These are phyloP conservation scores for Fusarium annulatum DNA, from an alignment of 2,329 filamentous ascomycete species.

Conservation along the genomic window DNA sequence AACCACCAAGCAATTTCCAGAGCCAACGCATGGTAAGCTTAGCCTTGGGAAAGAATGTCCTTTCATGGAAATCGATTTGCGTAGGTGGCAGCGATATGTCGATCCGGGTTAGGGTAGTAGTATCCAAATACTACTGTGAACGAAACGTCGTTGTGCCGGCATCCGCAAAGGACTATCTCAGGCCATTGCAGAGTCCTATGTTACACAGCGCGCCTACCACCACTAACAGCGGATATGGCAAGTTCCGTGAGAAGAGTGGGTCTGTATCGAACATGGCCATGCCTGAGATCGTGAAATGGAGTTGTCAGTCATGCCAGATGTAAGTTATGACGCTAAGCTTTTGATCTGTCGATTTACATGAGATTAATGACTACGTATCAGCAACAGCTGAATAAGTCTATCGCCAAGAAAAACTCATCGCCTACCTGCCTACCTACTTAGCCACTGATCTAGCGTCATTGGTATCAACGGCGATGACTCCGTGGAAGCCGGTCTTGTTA, in stretches of 20 bases:
- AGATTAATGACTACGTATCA: conserved; percentile 4
- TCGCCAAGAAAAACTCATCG: conserved; percentile 6
- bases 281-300: conserved; percentile 9
- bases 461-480: conserved; percentile 20
- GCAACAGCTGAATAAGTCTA: background rate
- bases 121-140: background rate
- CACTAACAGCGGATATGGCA: background rate
- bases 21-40: background rate
- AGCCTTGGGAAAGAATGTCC: conserved; percentile 6
- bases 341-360: background rate
- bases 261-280: background rate
- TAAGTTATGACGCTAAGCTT: background rate
- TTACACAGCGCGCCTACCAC: conserved; percentile 6
- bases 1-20: conserved; percentile 12
- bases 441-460: conserved; percentile 17
- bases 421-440: background rate
- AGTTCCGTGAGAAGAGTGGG: background rate
- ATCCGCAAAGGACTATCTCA: conserved; percentile 12
- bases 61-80: background rate
- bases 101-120: conserved; percentile 4
- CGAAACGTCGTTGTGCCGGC: background rate
- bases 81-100: background rate
- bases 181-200: background rate
- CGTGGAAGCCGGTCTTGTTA: conserved; percentile 18
- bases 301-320: conserved; percentile 1